phyloP scores from a whole-genome alignment of 169 alveolate species.

The Plasmodium knowlesi region DNA sequence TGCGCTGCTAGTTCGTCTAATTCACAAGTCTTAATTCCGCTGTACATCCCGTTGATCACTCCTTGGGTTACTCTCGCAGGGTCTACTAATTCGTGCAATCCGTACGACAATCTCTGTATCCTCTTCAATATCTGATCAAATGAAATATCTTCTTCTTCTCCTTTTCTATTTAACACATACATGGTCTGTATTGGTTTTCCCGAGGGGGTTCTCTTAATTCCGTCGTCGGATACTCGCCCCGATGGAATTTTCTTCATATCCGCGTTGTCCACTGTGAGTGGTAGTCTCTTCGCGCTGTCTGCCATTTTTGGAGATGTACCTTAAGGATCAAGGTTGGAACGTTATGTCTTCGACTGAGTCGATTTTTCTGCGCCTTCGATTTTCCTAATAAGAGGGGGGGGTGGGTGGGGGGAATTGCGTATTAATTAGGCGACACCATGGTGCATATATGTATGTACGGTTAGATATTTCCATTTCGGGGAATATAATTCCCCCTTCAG shows the following conservation, averaged over 20 bases:
- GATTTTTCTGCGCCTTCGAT: no score
- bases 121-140: conserved; percentile 88
- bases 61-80: conserved; percentile 91
- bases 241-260: conserved; percentile 30
- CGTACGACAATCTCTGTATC: conserved; percentile 86
- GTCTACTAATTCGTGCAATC: conserved; percentile 89
- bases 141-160: conserved; percentile 88
- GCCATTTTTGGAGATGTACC: not conserved
- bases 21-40: conserved; percentile 94
- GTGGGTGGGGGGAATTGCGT: not conserved
- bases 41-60: conserved; percentile 93
- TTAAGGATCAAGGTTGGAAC: not conserved
- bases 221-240: conserved; percentile 48
- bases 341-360: not conserved
- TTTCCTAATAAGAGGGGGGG: no score
- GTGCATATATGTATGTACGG: not conserved
- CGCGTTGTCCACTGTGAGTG: not conserved
- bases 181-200: conserved; percentile 79
- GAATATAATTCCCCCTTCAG: not conserved
- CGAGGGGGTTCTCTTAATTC: conserved; percentile 69
- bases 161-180: conserved; percentile 89
- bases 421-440: not conserved
- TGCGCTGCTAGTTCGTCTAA: conserved; percentile 98
- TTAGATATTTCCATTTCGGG: not conserved
- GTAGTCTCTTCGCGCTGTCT: conserved; percentile 11